phyloP scores from a whole-genome alignment of 208 protist species.

The Leishmania turanica region DNA sequence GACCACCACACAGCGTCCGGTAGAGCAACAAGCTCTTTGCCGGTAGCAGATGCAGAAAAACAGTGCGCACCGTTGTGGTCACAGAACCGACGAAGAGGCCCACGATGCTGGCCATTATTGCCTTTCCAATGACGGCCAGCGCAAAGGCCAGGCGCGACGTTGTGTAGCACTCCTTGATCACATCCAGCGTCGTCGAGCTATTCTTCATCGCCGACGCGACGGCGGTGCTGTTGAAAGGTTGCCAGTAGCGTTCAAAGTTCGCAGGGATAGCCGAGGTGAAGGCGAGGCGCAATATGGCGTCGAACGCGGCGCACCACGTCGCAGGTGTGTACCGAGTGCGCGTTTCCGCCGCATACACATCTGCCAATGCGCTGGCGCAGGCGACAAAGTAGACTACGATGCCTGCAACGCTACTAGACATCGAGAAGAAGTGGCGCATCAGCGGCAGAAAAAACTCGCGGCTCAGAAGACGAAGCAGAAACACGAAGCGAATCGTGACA shows the following conservation, averaged over 20 bases:
- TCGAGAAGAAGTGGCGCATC: slow-evolving; percentile 23
- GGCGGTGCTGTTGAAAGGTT: slow-evolving; percentile 44
- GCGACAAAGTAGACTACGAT: slow-evolving; percentile 63
- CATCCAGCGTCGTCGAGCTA: slow-evolving; percentile 3
- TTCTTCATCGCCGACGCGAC: slow-evolving; percentile 35
- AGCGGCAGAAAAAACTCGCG: slow-evolving; percentile 59
- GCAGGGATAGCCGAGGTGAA: slow-evolving; percentile 55
- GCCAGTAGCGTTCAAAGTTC: slow-evolving; percentile 37
- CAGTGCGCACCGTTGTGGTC: slow-evolving; percentile 55
- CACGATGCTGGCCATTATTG: slow-evolving; percentile 38
- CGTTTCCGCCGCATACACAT: slow-evolving; percentile 35
- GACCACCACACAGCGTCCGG: slow-evolving; percentile 56
- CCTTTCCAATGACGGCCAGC: slow-evolving; percentile 56
- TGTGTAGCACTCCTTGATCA: slow-evolving; percentile 27
- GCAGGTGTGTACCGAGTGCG: slow-evolving; percentile 19
- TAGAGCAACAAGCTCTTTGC: slow-evolving; percentile 56
- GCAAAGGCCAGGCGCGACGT: slow-evolving; percentile 46
- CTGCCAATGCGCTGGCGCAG: slow-evolving; percentile 56
- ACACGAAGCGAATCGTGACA: slow-evolving; percentile 63
- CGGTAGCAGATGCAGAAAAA: slow-evolving; percentile 50
- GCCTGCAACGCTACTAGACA: slow-evolving; percentile 32
- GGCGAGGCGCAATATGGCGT: slow-evolving; percentile 48
- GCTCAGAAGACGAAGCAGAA: slow-evolving; percentile 65
- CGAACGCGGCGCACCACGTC: slow-evolving; percentile 53
- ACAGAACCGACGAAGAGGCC: slow-evolving; percentile 57